phyloP scores from a whole-genome alignment of 805 yeast species.

The Spathaspora passalidarum region DNA sequence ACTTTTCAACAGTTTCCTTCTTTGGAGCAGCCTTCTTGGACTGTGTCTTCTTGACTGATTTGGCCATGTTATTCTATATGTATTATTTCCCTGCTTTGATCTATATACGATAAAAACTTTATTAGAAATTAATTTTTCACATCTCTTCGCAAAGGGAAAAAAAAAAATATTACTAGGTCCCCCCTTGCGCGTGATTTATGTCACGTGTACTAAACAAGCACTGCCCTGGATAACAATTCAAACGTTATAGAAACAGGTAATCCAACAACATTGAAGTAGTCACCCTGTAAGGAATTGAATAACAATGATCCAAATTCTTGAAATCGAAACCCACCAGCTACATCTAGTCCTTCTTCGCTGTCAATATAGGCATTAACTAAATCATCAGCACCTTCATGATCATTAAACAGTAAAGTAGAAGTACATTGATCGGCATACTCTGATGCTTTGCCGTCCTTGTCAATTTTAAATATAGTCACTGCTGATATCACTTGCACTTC shows the following conservation, averaged over 20 bases:
- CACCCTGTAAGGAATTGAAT: constrained; percentile 68
- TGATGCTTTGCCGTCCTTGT: background rate
- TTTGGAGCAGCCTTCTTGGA: background rate
- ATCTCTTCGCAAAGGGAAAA: background rate
- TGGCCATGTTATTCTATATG: background rate
- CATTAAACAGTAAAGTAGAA: background rate
- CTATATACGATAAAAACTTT: background rate
- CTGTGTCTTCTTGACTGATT: background rate
- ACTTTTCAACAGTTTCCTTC: constrained; percentile 11
- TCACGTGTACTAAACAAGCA: constrained; percentile 1
- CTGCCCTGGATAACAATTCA: constrained; percentile 32
- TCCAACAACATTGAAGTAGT: constrained; percentile 84
- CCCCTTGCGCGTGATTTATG: background rate
- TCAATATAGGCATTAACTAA: constrained; percentile 59
- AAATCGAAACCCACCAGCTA: constrained; percentile 90
- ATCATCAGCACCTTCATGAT: background rate
- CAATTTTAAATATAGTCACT: constrained; percentile 21
- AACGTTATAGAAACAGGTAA: constrained; percentile 67
- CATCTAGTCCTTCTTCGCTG: constrained; percentile 70
- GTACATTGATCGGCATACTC: constrained; percentile 18
- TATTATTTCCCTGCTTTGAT: background rate
- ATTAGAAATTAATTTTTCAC: background rate
- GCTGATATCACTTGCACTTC: constrained; percentile 33
- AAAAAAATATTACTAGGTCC: background rate
- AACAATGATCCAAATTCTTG: constrained; percentile 72